These are phyloP conservation scores for Borealophlyctis nickersoniae DNA, from an alignment of 192 early-diverging fungal species.

Conservation along the genomic window DNA sequence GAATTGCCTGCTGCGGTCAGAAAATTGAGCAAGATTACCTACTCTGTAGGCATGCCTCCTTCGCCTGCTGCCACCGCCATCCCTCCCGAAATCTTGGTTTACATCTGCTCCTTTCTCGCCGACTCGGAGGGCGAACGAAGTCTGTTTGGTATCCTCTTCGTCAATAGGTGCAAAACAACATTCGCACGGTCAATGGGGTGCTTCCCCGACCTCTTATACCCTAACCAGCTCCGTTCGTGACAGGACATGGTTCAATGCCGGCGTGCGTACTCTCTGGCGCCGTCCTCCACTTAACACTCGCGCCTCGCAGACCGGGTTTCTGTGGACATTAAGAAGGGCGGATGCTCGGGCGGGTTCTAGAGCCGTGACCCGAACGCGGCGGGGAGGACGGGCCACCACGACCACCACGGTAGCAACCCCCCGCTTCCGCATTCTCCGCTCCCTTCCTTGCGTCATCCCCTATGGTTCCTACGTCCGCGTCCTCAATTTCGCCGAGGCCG, in stretches of 20 bases:
- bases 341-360: neutral
- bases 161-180: too few species aligned
- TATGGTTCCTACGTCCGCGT: constrained; percentile 12
- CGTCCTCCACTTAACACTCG: too few species aligned
- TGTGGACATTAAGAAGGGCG: too few species aligned
- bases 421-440: constrained; percentile 10
- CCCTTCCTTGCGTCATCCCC: constrained; percentile 1
- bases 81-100: constrained; percentile 4
- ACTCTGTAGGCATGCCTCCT: too few species aligned
- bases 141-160: too few species aligned
- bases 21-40: too few species aligned
- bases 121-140: constrained; percentile 11
- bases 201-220: too few species aligned
- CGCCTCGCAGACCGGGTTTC: neutral
- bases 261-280: constrained; percentile 10
- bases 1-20: too few species aligned
- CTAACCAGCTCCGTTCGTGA: constrained; percentile 1
- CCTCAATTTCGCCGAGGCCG: constrained; percentile 10
- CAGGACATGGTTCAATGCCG: constrained; percentile 18
- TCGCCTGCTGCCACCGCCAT: constrained; percentile 4
- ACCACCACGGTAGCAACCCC: neutral
- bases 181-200: too few species aligned
- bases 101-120: neutral
- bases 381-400: constrained; percentile 1
- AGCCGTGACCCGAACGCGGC: constrained; percentile 7